A percentile compares a stretch with the other conserved stretches of the same genome.
These are phyloP conservation scores for Lactarius hengduanensis DNA, from an alignment of 768 basidiomycete species.

Conservation along the genomic window DNA sequence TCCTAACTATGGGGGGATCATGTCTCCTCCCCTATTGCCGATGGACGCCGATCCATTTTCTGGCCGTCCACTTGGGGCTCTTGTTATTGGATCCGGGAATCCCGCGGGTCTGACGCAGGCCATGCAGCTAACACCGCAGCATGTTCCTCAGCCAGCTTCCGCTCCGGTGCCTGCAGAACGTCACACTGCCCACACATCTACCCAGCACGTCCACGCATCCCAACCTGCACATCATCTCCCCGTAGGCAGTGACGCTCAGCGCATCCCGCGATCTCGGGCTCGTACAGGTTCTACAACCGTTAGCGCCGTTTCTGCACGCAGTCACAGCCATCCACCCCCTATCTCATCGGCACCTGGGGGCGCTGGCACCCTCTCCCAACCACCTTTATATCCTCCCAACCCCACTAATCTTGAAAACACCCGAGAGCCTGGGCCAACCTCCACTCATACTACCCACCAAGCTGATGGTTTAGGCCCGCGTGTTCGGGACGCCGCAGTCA, in stretches of 20 bases:
- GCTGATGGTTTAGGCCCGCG: background rate
- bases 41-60: slow-evolving; percentile 17
- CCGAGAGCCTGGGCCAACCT: background rate
- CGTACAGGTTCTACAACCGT: background rate
- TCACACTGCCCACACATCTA: background rate
- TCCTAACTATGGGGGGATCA: background rate
- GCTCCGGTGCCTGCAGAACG: background rate
- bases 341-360: background rate
- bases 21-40: slow-evolving; percentile 22
- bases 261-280: slow-evolving; percentile 3
- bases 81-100: background rate
- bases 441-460: background rate
- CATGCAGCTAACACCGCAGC: slow-evolving; percentile 1
- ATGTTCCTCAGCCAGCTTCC: slow-evolving; percentile 7
- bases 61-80: slow-evolving; percentile 1
- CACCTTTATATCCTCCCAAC: background rate
- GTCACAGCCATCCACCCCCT: slow-evolving; percentile 12
- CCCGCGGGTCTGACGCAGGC: background rate
- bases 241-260: background rate
- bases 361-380: background rate
- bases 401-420: background rate
- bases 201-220: background rate
- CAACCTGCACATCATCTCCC: background rate
- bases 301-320: slow-evolving; percentile 1
- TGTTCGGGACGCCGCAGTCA: slow-evolving; percentile 2